phyloP scores from a whole-genome alignment of 2,329 filamentous ascomycete species.

The Clarireedia hainanense region DNA sequence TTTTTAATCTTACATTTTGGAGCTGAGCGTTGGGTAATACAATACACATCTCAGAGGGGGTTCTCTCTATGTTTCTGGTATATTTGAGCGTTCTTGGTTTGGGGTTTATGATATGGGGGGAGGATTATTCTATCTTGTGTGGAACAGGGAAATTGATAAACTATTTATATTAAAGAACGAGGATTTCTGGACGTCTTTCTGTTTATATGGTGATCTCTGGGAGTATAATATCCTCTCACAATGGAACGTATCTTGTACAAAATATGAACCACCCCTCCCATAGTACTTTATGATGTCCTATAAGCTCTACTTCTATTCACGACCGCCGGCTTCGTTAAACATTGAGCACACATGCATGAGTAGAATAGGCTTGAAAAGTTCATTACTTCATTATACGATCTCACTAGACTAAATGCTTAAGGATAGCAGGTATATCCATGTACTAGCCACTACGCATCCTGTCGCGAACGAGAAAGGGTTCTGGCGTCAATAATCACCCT shows the following conservation, averaged over 20 bases:
- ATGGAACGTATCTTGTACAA: too few species aligned
- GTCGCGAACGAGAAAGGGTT: background rate
- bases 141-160: background rate
- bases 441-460: background rate
- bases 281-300: too few species aligned
- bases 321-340: too few species aligned
- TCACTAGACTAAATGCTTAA: background rate
- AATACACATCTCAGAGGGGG: background rate
- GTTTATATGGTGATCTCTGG: too few species aligned
- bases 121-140: background rate
- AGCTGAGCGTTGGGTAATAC: background rate
- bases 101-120: background rate
- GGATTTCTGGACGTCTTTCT: too few species aligned
- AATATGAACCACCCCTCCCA: too few species aligned
- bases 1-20: background rate
- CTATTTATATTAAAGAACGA: background rate
- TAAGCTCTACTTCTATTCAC: too few species aligned
- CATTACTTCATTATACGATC: background rate
- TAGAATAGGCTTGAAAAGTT: too few species aligned
- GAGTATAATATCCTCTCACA: too few species aligned
- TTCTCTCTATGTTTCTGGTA: background rate
- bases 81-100: background rate
- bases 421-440: background rate
- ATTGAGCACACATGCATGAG: too few species aligned
- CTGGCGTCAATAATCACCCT: background rate